phyloP scores from a whole-genome alignment of 129 eudicot genomes.

The Calendula officinalis region DNA sequence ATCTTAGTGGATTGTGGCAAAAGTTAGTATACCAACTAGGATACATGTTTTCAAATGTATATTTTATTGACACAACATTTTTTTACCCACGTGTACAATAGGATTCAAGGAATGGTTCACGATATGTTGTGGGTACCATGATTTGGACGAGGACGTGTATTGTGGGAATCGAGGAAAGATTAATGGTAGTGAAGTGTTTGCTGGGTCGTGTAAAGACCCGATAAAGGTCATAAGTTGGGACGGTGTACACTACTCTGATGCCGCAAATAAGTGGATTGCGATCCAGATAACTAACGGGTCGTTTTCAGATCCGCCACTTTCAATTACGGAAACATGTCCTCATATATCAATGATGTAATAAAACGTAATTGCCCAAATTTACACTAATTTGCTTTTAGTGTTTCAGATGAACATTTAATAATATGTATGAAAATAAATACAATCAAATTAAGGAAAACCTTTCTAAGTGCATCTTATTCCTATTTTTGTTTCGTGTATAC shows the following conservation, averaged over 20 bases:
- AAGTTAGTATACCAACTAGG: not conserved
- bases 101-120: slow-evolving; percentile 60
- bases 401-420: not conserved
- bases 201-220: slow-evolving; percentile 59
- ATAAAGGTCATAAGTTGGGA: slow-evolving; percentile 77
- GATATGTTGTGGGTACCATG: slow-evolving; percentile 72
- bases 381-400: slow-evolving; percentile 1
- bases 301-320: slow-evolving; percentile 65
- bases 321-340: slow-evolving; percentile 50
- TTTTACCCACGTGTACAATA: slow-evolving; percentile 10
- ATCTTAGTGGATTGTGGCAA: not conserved
- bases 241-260: slow-evolving; percentile 83
- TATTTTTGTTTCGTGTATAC: too few species aligned
- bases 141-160: slow-evolving; percentile 40
- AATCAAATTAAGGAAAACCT: not conserved
- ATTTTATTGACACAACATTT: not conserved
- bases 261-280: slow-evolving; percentile 78
- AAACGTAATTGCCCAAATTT: not conserved
- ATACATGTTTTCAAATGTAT: not conserved
- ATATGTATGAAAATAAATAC: not conserved
- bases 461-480: not conserved
- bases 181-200: slow-evolving; percentile 55
- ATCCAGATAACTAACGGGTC: slow-evolving; percentile 50
- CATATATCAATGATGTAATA: slow-evolving; percentile 12
- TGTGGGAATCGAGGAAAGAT: slow-evolving; percentile 60